Evolutionary conservation across 345 rosid genomes (phyloP).

Genomic region (Dimocarpus longan): DNA sequence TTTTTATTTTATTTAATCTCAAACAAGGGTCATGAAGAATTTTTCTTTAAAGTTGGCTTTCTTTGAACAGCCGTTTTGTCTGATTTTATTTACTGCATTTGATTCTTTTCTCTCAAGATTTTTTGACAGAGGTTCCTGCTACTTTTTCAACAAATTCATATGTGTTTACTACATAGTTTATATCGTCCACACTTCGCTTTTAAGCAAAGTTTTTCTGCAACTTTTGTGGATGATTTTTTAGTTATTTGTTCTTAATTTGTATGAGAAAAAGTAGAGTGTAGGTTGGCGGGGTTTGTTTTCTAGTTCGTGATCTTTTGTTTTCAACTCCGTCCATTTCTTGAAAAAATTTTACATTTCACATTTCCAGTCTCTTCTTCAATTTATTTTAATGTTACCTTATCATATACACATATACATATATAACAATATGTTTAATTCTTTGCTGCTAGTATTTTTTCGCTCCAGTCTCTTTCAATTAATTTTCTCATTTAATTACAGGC

Average conservation of each 20-base stretch:
- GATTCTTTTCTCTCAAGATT: not conserved
- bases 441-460: too few species aligned
- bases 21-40: not conserved
- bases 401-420: not conserved
- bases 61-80: not conserved
- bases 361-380: not conserved
- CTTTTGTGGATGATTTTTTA: not conserved
- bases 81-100: not conserved
- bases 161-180: not conserved
- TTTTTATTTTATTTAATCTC: not conserved
- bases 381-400: not conserved
- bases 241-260: not conserved
- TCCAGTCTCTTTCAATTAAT: not conserved
- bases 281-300: slow-evolving; percentile 16
- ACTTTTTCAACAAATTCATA: not conserved
- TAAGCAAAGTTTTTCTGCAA: not conserved
- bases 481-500: slow-evolving; percentile 29
- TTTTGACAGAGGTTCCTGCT: not conserved
- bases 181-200: slow-evolving; percentile 11
- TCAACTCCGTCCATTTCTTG: not conserved
- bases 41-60: not conserved
- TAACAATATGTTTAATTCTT: too few species aligned
- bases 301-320: not conserved
- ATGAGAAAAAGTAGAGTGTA: slow-evolving; percentile 4
- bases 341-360: not conserved